phyloP scores from a whole-genome alignment of 2,329 filamentous ascomycete species.

The Apiospora saccharicola region DNA sequence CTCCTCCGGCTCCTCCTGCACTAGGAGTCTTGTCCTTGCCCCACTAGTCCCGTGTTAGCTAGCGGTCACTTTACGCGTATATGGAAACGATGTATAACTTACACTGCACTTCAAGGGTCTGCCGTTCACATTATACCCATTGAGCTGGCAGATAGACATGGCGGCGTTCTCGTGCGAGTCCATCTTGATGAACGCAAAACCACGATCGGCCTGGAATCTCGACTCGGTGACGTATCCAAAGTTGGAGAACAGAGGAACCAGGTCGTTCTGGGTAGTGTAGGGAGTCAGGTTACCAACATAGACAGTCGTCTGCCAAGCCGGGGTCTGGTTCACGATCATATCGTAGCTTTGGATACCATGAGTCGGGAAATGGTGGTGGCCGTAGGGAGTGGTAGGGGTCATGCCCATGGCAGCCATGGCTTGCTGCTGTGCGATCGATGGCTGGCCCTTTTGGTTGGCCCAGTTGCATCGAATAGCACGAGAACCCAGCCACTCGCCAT shows the following conservation, averaged over 20 bases:
- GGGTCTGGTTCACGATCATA: slow-evolving; percentile 94
- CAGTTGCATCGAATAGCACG: slow-evolving; percentile 99
- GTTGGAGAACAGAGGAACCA: slow-evolving; percentile 98
- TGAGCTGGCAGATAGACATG: slow-evolving; percentile 97
- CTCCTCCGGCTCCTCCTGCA: slow-evolving; percentile 55
- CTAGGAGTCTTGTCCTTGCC: slow-evolving; percentile 97
- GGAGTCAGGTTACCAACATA: slow-evolving; percentile 98
- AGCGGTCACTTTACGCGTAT: slow-evolving; percentile 37
- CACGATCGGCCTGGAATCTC: slow-evolving; percentile 95
- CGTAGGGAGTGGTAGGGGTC: slow-evolving; percentile 95
- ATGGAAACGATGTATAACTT: slow-evolving; percentile 55
- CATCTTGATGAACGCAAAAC: slow-evolving; percentile 99
- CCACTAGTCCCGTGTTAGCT: slow-evolving; percentile 71
- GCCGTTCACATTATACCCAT: slow-evolving; percentile 97
- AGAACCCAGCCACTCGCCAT: slow-evolving; percentile 98
- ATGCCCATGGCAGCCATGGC: slow-evolving; percentile 98
- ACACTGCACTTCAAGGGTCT: slow-evolving; percentile 98
- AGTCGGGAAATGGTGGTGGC: slow-evolving; percentile 96
- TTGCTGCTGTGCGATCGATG: slow-evolving; percentile 96
- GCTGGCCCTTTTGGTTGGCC: slow-evolving; percentile 99
- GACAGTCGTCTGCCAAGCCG: slow-evolving; percentile 97
- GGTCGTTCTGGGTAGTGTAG: slow-evolving; percentile 95
- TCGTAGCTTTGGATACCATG: slow-evolving; percentile 97
- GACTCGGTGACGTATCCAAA: slow-evolving; percentile 98
- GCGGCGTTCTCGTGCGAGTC: slow-evolving; percentile 97